Base-by-base conservation (phyloP, 768 basidiomycete species). In the Lactifluus piperatus region DNA sequence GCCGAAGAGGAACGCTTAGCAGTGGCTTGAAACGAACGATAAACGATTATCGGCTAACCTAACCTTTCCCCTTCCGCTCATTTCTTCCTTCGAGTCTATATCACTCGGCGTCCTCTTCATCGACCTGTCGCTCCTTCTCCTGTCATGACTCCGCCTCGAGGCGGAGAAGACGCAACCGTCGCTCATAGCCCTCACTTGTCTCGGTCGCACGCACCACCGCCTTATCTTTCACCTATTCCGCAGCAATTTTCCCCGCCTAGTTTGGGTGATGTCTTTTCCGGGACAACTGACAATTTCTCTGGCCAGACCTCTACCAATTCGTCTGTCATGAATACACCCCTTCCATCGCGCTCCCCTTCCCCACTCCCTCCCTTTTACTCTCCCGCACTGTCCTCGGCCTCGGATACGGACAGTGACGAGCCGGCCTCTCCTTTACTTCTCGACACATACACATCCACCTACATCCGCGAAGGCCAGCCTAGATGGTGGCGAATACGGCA, bases 381-480 rank as follows among this genome's bases (percentile, higher is more conserved):
- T 37, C 73, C 76, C 11, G 72, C 81, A 36, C 80, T 81, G 6
- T 79, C 81, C 32, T 82, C 78, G 65, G 71, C 75, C 18, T 84
- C 82, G 24, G 84, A 86, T 64, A 78, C 78, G 3, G 87, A 88
- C 58, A 79, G 76, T 63, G 87, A 89, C 62, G 54, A 86, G 66
- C 76, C 79, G 47, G 72, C 71, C 39, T 67, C 43, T 22, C 66
- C 68, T 3, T 58, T 64, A 73, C 80, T 51, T 76, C 82, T 53
- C 65, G 83, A 34, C 69, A 75, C 51, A 5, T 67, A 60, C 26
- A 27, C 62, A n/a, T 53, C 63, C n/a, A 51, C 61, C 46, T 57
- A 64, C 53, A 54, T 56, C 18, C 54, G 65, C 26, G 75, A 81
- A 57, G 76, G 74, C 62, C 72, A 74, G 56, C 75, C 77, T 48